Evolutionary conservation across 352 stramenopile species (phyloP), one percentile per base, ranked within the genome.

Genomic region (Globisporangium nunn): DNA sequence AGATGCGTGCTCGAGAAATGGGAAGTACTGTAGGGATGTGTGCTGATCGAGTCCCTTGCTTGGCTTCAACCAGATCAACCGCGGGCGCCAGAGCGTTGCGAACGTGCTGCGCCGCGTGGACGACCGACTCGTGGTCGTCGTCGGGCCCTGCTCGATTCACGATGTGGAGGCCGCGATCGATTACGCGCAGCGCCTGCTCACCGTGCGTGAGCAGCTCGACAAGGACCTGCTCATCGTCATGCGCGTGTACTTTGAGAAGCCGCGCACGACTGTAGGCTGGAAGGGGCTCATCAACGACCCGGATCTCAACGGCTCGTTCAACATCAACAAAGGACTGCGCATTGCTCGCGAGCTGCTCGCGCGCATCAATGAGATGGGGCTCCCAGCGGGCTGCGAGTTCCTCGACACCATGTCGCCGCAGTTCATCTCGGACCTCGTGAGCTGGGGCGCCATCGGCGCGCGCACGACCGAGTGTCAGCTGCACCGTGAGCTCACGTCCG

Each of bases 171-270:
- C 86, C 15, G 82, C 84, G 28, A 87, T 92, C 30, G 87, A 96
- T 57, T 96, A 96, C 50, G 84, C 78, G n/a, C 54, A 61, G 59
- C 74, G 81, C 31, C 74, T 95, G 35, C 67, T 88, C 49, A 58
- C 72, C 37, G 23, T 95, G 6, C 76, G 78, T 59, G 81, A 91
- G 54, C 73, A 88, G 64, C 61, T 96, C 31, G 75, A 76, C 46
- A 77, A 91, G 54, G 87, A 96, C 61, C 62, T 96, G 56, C 63
- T 95, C 37, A 91, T 96, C 56, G 66, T 96, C 64, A 96, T 96
- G 87, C 85, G 87, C 50, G 82, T 93, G 61, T 96, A 96, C 76
- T 96, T 96, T 61, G 87, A 96, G 61, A 96, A 96, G 67, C 87
- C 87, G 29, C 81, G 87, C 46, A 96, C 87, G 39, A 96, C 87